Evolutionary conservation across 2,329 filamentous ascomycete species (phyloP), one percentile per base, ranked within the genome.

Genomic region (Colletotrichum tamarilloi): DNA sequence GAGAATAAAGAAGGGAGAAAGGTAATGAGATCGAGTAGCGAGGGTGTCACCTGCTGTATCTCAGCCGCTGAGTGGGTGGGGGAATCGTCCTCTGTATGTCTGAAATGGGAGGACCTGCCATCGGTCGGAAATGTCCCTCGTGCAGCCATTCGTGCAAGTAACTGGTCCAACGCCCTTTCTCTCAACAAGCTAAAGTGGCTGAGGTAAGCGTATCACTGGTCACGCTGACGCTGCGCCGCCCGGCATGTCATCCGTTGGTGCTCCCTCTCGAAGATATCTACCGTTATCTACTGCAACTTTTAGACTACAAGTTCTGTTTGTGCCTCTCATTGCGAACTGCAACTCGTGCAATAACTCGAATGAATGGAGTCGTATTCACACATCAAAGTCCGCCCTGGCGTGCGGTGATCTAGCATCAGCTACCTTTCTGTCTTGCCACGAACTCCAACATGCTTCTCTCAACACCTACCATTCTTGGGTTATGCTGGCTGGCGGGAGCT

Each of bases 81-180:
- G 58, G 58, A 7, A 11, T 7, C 38, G 4, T 14, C 22, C 26
- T 24, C 19, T 53, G 28, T n/a, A 1, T 28, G 42, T 22, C 11
- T 26, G 30, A n/a, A n/a, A 26, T 12, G 24, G 28, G 62, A 53
- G 55, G 62, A 16, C 68, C 62, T 67, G 42, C 55, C 55, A 59
- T 46, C 8, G 56, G n/a, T 60, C 19, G 42, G 55, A 46, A 60
- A 60, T 67, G 28, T 6, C 62, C 62, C 68, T 71, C 62, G 68
- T 67, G 68, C 62, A 60, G 49, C 46, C 28, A 24, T 26, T 24
- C 19, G 24, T 46, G 6, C n/a, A 59, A 32, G 49, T 46, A 9
- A 53, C 65, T 67, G 68, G 68, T 56, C 42, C 35, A 24, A n/a
- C 64, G 38, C 26, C 30, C 22, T 46, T 26, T 12, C 14, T 4